These are phyloP conservation scores for Chrysoporthe puriensis DNA, from an alignment of 2,329 filamentous ascomycete genomes.

Conservation along the genomic window DNA sequence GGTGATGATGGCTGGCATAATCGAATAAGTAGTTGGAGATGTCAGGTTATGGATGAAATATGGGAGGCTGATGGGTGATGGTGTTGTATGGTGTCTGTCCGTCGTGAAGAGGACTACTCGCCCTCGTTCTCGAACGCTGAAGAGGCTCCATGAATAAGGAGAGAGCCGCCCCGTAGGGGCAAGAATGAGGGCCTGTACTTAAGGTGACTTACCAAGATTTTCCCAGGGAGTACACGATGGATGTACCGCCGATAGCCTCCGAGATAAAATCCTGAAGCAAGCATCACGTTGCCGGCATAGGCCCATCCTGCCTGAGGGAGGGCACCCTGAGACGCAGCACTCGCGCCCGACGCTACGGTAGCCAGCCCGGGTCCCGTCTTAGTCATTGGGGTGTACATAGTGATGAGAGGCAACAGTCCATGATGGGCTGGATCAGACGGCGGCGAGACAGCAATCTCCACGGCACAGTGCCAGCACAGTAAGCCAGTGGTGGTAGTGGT, in stretches of 20 bases:
- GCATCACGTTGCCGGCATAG: conserved; percentile 25
- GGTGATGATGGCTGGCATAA: conserved; percentile 54
- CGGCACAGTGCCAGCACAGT: conserved; percentile 30
- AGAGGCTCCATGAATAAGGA: conserved; percentile 21
- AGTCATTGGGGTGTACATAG: conserved; percentile 19
- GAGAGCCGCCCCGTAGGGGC: neutral
- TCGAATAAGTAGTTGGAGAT: conserved; percentile 28
- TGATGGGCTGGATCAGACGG: conserved; percentile 12
- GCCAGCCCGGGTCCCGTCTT: neutral
- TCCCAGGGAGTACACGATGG: conserved; percentile 9
- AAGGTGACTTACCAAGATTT: conserved; percentile 7
- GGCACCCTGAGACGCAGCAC: conserved; percentile 1
- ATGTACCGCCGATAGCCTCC: conserved; percentile 20
- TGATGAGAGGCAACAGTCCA: conserved; percentile 20
- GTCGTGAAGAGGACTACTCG: conserved; percentile 14
- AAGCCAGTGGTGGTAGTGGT: conserved; percentile 20
- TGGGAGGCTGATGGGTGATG: conserved; percentile 7
- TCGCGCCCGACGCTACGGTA: conserved; percentile 16
- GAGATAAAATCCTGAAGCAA: conserved; percentile 16
- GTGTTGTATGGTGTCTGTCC: neutral
- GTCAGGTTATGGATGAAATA: neutral
- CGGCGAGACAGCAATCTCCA: conserved; percentile 10
- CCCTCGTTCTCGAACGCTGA: conserved; percentile 11
- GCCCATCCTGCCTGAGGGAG: neutral
- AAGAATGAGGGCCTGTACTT: conserved; percentile 21